A percentile compares a stretch with the other conserved stretches of the same genome.
phyloP scores from a whole-genome alignment of 768 basidiomycete genomes.

The Boletus sp. region DNA sequence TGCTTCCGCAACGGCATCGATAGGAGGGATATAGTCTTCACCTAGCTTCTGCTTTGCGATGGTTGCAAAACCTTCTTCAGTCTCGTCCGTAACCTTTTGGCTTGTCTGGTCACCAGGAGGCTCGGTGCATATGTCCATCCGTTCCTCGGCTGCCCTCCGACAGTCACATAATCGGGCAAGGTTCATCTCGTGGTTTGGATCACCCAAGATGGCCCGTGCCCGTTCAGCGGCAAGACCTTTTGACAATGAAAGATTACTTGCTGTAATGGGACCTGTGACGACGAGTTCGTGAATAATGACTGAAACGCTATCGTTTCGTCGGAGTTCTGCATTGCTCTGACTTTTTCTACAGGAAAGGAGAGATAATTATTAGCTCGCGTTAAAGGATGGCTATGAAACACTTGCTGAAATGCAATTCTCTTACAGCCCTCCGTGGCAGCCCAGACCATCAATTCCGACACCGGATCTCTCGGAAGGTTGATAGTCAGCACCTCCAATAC shows the following conservation, averaged over 20 bases:
- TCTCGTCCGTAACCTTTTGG: constrained; percentile 41
- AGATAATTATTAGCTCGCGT: not conserved
- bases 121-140: constrained; percentile 15
- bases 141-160: constrained; percentile 17
- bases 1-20: constrained; percentile 16
- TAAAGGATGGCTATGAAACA: constrained; percentile 5
- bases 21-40: constrained; percentile 19
- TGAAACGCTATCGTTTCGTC: constrained; percentile 50
- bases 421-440: constrained; percentile 56
- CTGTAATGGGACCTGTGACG: constrained; percentile 61
- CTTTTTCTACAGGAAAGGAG: constrained; percentile 35
- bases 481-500: constrained; percentile 61
- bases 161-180: constrained; percentile 47
- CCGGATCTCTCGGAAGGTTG: constrained; percentile 64
- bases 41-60: constrained; percentile 36
- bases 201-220: constrained; percentile 52
- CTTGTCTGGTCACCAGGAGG: constrained; percentile 16
- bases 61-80: constrained; percentile 49
- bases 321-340: constrained; percentile 42
- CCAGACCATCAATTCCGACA: constrained; percentile 72
- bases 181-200: constrained; percentile 43
- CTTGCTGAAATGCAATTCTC: constrained; percentile 46
- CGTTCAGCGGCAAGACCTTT: constrained; percentile 67
- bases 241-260: constrained; percentile 56
- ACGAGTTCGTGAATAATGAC: constrained; percentile 57